Evolutionary conservation across 139 green algal genomes (phyloP), one percentile per base, ranked within the genome.

Genomic region (Ettlia oleoabundans): DNA sequence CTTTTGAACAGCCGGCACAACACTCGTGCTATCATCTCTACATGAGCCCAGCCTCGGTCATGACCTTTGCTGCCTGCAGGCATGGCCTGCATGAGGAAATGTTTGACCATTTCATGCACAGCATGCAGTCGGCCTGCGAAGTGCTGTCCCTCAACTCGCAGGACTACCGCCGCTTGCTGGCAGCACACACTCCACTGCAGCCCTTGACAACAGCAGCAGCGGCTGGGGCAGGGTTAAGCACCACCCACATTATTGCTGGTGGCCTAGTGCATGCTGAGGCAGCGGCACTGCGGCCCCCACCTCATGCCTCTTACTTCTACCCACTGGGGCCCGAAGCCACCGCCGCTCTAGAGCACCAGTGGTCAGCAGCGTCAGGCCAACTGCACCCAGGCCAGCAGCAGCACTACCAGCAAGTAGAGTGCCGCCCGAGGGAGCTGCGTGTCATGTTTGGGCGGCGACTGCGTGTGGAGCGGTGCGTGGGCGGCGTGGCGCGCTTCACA

Each of bases 391-490:
- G 4, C 40, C 67, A 61, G 26, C 67, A n/a, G 69, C 42, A 30
- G 32, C 40, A 41, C 26, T 40, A 24, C 9, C 64, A 35, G n/a
- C 63, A 69, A 30, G 63, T 24, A 24, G n/a, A 21, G 2, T 5
- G 30, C 30, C 2, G 63, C 63, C 72, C 47, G 0, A 33, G 24
- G 13, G 37, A 80, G 58, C 53, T 93, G 37, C 74, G 61, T n/a
- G 92, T 96, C 21, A 89, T 96, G 84, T 96, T 96, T 89, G 93
- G 93, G 9, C 88, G 93, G 26, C 83, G 28, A 4, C 74, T 96
- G 32, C 75, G 80, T 19, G 89, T 95, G 38, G 47, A n/a, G 15
- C 76, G 74, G 1, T n/a, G 22, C n/a, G 52, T 52, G 40, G 86
- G 74, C 30, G 89, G 89, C 10, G 91, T 84, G 4, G 93, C 93